Evolutionary conservation across 257 asterid genomes (phyloP), one percentile per base, ranked within the genome.

Genomic region (Nyctanthes arbortristis): DNA sequence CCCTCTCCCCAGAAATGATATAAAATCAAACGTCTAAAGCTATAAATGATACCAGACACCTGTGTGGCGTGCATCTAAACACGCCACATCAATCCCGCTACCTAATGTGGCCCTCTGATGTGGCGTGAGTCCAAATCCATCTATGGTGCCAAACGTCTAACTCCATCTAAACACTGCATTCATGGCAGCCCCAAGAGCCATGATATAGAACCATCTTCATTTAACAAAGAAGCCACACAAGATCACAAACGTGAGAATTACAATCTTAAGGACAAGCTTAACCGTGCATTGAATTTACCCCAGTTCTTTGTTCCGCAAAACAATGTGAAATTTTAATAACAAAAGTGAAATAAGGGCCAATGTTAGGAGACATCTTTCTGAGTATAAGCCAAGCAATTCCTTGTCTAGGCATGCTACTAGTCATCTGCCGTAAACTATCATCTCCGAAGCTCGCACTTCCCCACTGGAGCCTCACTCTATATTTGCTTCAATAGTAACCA

Each of bases 401-500:
- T 35, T 34, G 67, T 62, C 7, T 57, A 30, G 65, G 4, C 16
- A 49, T 30, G 62, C 67, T n/a, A n/a, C 77, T 16, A 40, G n/a
- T 3, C 18, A 22, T 30, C 29, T 14, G 54, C 18, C 49, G 30
- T 24, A 35, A 27, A 31, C 31, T 25, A n/a, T n/a, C n/a, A n/a
- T 10, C 25, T 34, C 43, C 52, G 52, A 27, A 11, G 45, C 24
- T 34, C 45, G 20, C 30, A 20, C 32, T 11, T 61, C 22, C 35
- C 28, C 49, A 14, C 28, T 25, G 28, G 27, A 34, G 20, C 31
- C 28, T 34, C 29, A 5, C 34, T 8, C 30, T 25, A 3, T 28
- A 16, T 22, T 54, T 68, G 22, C 66, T 78, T 88, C 58, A 88
- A 65, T 79, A 88, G 64, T 88, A 88, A 34, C 96, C 96, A 75